phyloP scores from a whole-genome alignment of 305 asterid species.

The Fraxinus albicans region DNA sequence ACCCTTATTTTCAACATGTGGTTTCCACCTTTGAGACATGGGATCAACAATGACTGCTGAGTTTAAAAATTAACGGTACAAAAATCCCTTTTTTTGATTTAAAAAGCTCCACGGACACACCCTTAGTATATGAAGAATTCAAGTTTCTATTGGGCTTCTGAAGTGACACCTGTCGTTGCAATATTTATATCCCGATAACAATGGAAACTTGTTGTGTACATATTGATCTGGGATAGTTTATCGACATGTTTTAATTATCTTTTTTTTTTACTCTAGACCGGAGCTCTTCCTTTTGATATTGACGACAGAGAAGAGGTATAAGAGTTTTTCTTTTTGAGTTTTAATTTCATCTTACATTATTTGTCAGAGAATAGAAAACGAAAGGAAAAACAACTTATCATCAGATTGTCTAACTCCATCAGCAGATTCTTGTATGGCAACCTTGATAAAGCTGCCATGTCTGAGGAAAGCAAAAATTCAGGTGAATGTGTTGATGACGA shows the following conservation, averaged over 20 bases:
- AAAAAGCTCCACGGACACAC: too few species aligned
- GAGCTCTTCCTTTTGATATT: conserved; percentile 22
- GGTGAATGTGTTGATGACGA: conserved; percentile 38
- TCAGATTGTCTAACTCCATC: neutral
- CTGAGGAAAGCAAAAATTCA: conserved; percentile 43
- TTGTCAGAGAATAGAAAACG: neutral
- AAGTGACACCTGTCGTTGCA: neutral
- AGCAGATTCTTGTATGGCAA: conserved; percentile 45
- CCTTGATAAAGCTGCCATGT: conserved; percentile 17
- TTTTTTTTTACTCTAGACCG: conserved; percentile 30
- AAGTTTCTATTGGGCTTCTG: neutral
- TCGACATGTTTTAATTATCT: neutral
- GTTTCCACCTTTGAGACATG: too few species aligned
- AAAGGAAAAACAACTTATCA: neutral
- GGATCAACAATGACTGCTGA: too few species aligned
- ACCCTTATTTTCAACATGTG: too few species aligned
- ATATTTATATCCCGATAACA: neutral
- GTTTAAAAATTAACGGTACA: too few species aligned
- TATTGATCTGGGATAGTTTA: neutral
- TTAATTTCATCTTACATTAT: neutral
- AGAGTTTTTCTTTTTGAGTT: neutral
- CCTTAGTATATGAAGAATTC: neutral
- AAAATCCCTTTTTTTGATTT: too few species aligned
- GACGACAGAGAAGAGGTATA: conserved; percentile 33
- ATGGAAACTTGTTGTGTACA: neutral